Percentiles rank a stretch among this genome's conserved stretches.
Evolutionary conservation across 2,329 filamentous ascomycete genomes (phyloP).

Genomic region (Lachnellula cervina): DNA sequence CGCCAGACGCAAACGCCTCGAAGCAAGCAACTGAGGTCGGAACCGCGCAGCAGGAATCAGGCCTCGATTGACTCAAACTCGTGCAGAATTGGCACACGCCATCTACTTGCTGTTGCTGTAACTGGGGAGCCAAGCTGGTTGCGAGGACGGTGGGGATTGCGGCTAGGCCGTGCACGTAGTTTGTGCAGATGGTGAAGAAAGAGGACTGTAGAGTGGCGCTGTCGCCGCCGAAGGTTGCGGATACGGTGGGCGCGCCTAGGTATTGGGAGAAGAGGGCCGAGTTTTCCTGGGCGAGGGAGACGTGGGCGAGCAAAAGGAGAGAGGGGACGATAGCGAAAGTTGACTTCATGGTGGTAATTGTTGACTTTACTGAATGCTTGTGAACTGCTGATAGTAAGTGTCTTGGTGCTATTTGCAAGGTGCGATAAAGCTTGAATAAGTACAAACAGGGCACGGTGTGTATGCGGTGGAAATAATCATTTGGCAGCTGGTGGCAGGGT

Average conservation of each 20-base stretch:
- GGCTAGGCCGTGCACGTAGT: not conserved
- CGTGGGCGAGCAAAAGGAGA: not conserved
- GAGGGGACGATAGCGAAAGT: not conserved
- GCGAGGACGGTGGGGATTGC: not conserved
- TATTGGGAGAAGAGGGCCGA: not conserved
- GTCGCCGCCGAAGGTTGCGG: not conserved
- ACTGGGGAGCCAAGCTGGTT: not conserved
- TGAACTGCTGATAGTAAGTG: no score
- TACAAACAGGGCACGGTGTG: no score
- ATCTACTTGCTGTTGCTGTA: not conserved
- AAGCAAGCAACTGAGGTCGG: not conserved
- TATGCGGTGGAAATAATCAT: no score
- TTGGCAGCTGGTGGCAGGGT: no score
- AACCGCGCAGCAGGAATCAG: not conserved
- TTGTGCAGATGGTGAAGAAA: not conserved
- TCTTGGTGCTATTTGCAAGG: no score
- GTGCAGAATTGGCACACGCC: not conserved
- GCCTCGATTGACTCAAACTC: not conserved
- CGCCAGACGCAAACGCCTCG: not conserved
- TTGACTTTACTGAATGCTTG: no score
- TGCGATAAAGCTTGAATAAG: no score
- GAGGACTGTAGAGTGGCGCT: not conserved
- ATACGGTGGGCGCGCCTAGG: not conserved
- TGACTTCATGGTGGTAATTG: not conserved
- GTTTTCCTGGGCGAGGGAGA: not conserved